Percentiles rank a stretch among this genome's conserved stretches.
Evolutionary conservation across 495 filamentous ascomycete species (phyloP).

Genomic region (Penicillium roqueforti): DNA sequence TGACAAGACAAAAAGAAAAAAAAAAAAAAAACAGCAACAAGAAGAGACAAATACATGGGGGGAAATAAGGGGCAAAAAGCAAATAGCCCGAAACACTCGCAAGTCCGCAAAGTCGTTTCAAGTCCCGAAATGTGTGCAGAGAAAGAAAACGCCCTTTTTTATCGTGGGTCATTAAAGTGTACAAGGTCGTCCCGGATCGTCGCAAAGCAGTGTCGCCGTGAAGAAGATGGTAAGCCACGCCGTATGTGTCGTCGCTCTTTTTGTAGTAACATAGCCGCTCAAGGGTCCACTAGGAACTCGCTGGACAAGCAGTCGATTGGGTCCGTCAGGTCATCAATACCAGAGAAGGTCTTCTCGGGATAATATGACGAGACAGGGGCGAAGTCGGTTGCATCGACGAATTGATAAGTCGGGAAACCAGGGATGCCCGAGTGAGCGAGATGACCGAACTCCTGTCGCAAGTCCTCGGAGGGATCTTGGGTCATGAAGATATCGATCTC

Average conservation of each 20-base stretch:
- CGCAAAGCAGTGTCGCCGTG: conserved; percentile 18
- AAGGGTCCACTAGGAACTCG: conserved; percentile 27
- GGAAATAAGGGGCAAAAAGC: conserved; percentile 1
- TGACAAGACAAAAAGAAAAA: background rate
- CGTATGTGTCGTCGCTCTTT: conserved; percentile 14
- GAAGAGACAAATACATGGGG: conserved; percentile 6
- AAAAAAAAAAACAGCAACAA: background rate
- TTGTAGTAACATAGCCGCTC: conserved; percentile 1
- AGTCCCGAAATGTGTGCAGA: conserved; percentile 16
- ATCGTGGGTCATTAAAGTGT: conserved; percentile 26
- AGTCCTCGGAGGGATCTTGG: conserved; percentile 33
- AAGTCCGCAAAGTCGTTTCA: conserved; percentile 9
- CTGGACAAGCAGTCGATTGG: conserved; percentile 28
- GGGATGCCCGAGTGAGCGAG: conserved; percentile 29
- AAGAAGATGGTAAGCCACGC: conserved; percentile 13
- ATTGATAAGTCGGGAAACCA: conserved; percentile 32
- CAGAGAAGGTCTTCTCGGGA: conserved; percentile 33
- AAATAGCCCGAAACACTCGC: conserved; percentile 11
- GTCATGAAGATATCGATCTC: conserved; percentile 48
- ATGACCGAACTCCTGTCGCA: conserved; percentile 33
- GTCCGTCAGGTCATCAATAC: conserved; percentile 35
- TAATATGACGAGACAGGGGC: conserved; percentile 34
- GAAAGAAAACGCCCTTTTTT: conserved; percentile 17
- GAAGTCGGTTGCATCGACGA: conserved; percentile 31
- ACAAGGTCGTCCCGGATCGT: conserved; percentile 26